Conservation (phyloP, 768 basidiomycete genomes). For the Boletus rex-veris region DNA sequence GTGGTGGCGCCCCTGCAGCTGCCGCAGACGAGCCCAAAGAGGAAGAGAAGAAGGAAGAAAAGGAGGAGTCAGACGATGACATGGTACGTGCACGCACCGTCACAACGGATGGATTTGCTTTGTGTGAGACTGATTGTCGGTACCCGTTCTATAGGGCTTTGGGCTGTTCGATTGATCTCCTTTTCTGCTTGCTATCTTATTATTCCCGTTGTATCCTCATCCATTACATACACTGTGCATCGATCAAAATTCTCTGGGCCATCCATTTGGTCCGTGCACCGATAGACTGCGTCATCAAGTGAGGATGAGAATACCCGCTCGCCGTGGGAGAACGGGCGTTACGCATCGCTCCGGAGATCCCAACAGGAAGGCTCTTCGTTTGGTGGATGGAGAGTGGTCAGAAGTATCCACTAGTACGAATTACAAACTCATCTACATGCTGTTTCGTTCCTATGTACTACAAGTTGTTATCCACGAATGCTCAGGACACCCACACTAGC, state of each 20-base stretch:
- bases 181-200: conserved; percentile 25
- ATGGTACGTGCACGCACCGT: not conserved
- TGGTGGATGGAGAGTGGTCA: conserved; percentile 4
- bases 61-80: conserved; percentile 60
- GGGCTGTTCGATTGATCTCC: conserved; percentile 85
- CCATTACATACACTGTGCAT: conserved; percentile 19
- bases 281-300: not conserved
- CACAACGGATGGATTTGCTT: no score
- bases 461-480: no score
- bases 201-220: conserved; percentile 19
- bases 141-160: conserved; percentile 63
- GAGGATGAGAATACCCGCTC: no score
- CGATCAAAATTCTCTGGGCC: conserved; percentile 23
- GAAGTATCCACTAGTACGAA: not conserved
- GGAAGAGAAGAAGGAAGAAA: conserved; percentile 83
- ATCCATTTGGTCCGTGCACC: conserved; percentile 15
- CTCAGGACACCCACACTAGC: conserved; percentile 34
- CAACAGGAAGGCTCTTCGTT: not conserved
- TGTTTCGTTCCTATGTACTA: not conserved
- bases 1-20: conserved; percentile 56
- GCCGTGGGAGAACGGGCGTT: no score
- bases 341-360: no score
- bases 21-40: conserved; percentile 74
- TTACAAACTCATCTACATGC: not conserved
- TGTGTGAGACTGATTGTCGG: not conserved